Percentiles rank a stretch among this genome's conserved stretches.
phyloP scores from a whole-genome alignment of 2,329 filamentous ascomycete species.

The Cryphonectria parasitica region DNA sequence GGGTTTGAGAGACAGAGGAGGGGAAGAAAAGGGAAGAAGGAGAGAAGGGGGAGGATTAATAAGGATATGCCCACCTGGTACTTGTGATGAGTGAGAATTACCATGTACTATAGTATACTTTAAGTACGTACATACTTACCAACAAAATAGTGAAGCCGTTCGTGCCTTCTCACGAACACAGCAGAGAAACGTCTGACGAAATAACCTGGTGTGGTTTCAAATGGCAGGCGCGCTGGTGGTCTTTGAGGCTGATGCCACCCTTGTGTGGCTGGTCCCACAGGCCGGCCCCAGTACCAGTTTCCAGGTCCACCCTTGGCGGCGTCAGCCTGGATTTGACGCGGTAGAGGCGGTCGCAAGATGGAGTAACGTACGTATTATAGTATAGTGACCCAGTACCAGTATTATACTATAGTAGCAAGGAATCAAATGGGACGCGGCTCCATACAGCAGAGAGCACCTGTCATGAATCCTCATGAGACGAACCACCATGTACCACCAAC shows the following conservation, averaged over 20 bases:
- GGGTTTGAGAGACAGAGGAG: background rate
- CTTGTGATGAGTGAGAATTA: background rate
- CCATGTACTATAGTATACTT: no score
- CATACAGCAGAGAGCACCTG: background rate
- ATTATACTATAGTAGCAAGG: background rate
- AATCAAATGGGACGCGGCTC: background rate
- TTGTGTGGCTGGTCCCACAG: slow-evolving; percentile 1
- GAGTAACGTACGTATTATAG: no score
- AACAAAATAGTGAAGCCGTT: background rate
- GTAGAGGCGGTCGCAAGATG: slow-evolving; percentile 3
- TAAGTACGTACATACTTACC: background rate
- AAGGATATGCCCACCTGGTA: background rate
- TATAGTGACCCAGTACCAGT: background rate
- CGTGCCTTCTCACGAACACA: background rate
- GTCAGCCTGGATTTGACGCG: slow-evolving; percentile 12
- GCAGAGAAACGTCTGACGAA: background rate
- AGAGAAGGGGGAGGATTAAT: background rate
- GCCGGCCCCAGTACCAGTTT: background rate
- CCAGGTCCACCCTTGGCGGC: background rate
- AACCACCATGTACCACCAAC: background rate
- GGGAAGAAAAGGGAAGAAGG: background rate
- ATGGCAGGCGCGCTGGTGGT: background rate
- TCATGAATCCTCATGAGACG: background rate
- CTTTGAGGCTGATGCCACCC: slow-evolving; percentile 6
- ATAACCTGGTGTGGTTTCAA: slow-evolving; percentile 1